Base-by-base conservation (phyloP, 2,329 filamentous ascomycete genomes). In the Helminthosporium solani region DNA sequence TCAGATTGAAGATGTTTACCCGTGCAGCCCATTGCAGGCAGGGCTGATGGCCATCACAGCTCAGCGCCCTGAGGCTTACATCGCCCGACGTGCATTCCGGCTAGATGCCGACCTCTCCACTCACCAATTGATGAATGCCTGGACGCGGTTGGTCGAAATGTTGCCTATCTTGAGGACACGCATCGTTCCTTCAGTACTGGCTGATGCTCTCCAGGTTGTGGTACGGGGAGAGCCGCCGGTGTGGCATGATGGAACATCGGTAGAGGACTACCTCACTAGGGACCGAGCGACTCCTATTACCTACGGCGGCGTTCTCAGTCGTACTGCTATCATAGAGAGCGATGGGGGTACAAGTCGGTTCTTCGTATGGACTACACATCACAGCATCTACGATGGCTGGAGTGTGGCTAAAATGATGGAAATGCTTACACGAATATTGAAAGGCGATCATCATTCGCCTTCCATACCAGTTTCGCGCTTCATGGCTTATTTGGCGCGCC, bases 1-100 rank as follows among this genome's bases (percentile, higher is more conserved):
- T n/a, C 11, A 18, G 6, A 28, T 50, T 21, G 33, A 44, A 19
- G 49, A 48, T 20, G 35, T 52, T 16, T 49, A 39, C 35, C 46
- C 49, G 20, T 52, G 49, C 33, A 46, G 46, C 3, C 30, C 40
- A 23, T 42, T 52, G 2, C 49, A 52, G 34, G 49, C 33, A 38
- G 49, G 49, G 2, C 41, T 52, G 7, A 28, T 52, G 12, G 34
- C 40, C 12, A 33, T 46, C 2, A 42, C 47, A 6, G 11, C 33
- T 31, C 27, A 12, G 15, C 7, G 16, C 3, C 28, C 47, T 8
- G 31, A 15, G 11, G 8, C 21, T 3, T 49, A 49, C 14, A 20
- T 28, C 16, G 31, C 18, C n/a, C 38, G 42, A 27, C 21, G 25
- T 12, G 34, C 40, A 15, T 46, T 39, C 19, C 9, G 33, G 11